Conservation (phyloP, 306 rosid species). For the Rosa chinensis region DNA sequence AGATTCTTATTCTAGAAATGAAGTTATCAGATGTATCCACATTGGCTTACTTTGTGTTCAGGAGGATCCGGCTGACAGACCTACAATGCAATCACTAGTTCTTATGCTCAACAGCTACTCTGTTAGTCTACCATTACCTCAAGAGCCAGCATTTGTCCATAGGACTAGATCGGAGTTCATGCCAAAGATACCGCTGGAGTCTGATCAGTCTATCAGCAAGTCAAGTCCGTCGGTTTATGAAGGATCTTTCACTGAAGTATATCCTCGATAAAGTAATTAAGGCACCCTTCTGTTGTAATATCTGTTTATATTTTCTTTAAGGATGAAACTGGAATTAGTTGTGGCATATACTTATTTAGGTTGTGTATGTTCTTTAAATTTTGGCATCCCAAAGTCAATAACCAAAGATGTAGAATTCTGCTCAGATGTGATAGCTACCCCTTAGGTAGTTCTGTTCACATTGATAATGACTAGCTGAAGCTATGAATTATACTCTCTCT, state of each 20-base stretch:
- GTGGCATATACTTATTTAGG: neutral
- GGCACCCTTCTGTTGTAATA: neutral
- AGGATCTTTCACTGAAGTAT: constrained; percentile 13
- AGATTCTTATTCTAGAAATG: constrained; percentile 22
- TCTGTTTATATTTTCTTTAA: neutral
- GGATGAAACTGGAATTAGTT: neutral
- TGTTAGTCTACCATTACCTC: constrained; percentile 28
- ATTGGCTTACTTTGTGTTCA: constrained; percentile 54
- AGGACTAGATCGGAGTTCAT: constrained; percentile 16
- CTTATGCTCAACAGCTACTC: constrained; percentile 46
- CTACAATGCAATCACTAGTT: constrained; percentile 48
- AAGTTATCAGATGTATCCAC: constrained; percentile 49
- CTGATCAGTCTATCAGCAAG: neutral
- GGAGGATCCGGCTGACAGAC: constrained; percentile 45
- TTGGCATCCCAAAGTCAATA: neutral
- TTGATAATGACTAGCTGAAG: neutral
- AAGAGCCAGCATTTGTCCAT: constrained; percentile 33
- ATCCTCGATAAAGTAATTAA: constrained; percentile 5
- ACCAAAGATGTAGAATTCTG: neutral
- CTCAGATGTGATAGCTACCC: neutral
- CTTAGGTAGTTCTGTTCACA: neutral
- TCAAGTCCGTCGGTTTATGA: neutral
- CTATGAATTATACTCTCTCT: neutral
- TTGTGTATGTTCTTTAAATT: neutral
- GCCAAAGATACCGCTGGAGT: neutral